A percentile compares a stretch with the other conserved stretches of the same genome.
phyloP scores from a whole-genome alignment of 2,329 filamentous ascomycete species.

The Dendrostoma leiphaemia region DNA sequence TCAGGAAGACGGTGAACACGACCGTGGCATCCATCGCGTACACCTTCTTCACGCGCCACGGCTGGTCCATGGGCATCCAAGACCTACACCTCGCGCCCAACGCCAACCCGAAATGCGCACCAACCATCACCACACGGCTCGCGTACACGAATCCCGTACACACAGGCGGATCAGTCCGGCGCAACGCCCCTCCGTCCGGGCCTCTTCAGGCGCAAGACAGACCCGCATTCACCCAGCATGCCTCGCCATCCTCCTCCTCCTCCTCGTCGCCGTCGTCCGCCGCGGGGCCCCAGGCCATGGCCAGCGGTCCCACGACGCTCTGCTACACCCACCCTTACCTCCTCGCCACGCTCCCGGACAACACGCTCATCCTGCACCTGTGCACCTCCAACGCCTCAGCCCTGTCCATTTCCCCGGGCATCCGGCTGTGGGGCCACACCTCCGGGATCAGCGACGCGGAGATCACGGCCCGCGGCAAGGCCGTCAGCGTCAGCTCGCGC shows the following conservation, averaged over 20 bases:
- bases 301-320: constrained; percentile 57
- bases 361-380: constrained; percentile 79
- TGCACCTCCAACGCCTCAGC: constrained; percentile 69
- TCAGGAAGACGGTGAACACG: constrained; percentile 63
- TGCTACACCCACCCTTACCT: constrained; percentile 82
- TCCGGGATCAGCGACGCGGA: constrained; percentile 84
- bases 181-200: constrained; percentile 21
- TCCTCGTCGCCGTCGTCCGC: neutral
- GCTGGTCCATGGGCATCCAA: constrained; percentile 91
- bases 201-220: too few species aligned
- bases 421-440: constrained; percentile 86
- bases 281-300: constrained; percentile 25
- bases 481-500: constrained; percentile 81
- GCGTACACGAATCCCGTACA: constrained; percentile 37
- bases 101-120: constrained; percentile 8
- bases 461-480: constrained; percentile 80
- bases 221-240: neutral
- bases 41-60: constrained; percentile 72
- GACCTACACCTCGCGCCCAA: constrained; percentile 64
- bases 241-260: neutral
- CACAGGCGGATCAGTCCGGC: constrained; percentile 1
- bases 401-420: constrained; percentile 69
- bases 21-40: constrained; percentile 86
- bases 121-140: constrained; percentile 37
- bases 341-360: constrained; percentile 79